Evolutionary conservation across 2,329 filamentous ascomycete species (phyloP), one percentile per base, ranked within the genome.

Genomic region (Penicillium olsonii): DNA sequence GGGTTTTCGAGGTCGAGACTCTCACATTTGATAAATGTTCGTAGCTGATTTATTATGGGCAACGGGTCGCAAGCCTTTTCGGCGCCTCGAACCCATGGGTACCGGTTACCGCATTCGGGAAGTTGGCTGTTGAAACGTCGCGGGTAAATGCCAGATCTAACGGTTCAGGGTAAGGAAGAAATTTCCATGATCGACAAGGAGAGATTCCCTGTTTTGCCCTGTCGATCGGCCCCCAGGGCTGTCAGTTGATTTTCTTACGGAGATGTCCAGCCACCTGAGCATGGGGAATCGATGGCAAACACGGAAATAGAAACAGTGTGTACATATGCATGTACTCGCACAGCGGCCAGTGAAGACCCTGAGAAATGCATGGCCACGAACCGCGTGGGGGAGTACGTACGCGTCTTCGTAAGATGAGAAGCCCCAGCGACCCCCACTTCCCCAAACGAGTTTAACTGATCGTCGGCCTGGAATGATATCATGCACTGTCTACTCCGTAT

Each of bases 381-480:
- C 12, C 6, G 29, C 29, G 14, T 35, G 12, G 18, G 12, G 34
- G 46, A 27, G 46, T 49, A 40, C 46, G 47, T 49, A 50, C n/a
- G 47, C 42, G 37, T 39, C 42, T 50, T 26, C 47, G 42, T 40
- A 45, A 50, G 42, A 45, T 4, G 40, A 19, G 9, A 8, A 8
- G 37, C 24, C 27, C 39, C 45, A 27, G 42, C 40, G 37, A 27
- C 12, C 39, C 47, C 41, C 47, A 40, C 22, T 27, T 40, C 22
- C 47, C 47, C 9, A 6, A 45, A 40, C 15, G 12, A 39, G 47
- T 29, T 17, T 50, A 50, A 40, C n/a, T 40, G 47, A 45, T 49
- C 29, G 17, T 45, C 42, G 2, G 34, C 7, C 10, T 27, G 47
- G 42, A 18, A 45, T 50, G 47, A 50, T 27, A 35, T 50, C 47